A percentile compares a stretch with the other conserved stretches of the same genome.
phyloP scores from a whole-genome alignment of 1,284 basidiomycete species.

The Salmacisia buchloeana region DNA sequence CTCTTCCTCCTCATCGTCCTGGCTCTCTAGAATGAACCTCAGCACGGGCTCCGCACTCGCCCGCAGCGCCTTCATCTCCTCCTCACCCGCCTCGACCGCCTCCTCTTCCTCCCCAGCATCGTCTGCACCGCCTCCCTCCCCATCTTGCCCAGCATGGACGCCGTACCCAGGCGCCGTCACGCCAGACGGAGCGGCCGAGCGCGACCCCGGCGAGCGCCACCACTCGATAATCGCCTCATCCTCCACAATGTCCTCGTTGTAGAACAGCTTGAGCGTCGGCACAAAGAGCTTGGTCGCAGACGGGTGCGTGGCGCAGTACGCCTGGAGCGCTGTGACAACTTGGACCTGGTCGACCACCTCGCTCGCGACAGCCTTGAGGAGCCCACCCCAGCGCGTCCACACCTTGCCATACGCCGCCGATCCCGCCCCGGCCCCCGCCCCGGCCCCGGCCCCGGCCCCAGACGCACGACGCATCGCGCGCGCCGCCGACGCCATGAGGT shows the following conservation, averaged over 20 bases:
- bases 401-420: slow-evolving; percentile 1
- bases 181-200: not conserved
- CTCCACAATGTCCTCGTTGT: slow-evolving; percentile 53
- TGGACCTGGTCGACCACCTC: slow-evolving; percentile 47
- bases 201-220: slow-evolving; percentile 43
- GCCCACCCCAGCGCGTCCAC: slow-evolving; percentile 47
- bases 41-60: slow-evolving; percentile 51
- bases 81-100: slow-evolving; percentile 29
- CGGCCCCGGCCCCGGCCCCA: not conserved
- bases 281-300: slow-evolving; percentile 43
- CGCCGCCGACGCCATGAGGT: not conserved
- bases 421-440: too few relatives aligned
- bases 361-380: slow-evolving; percentile 48
- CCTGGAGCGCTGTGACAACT: slow-evolving; percentile 46
- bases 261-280: slow-evolving; percentile 51
- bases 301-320: slow-evolving; percentile 34
- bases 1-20: slow-evolving; percentile 48
- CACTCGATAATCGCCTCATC: slow-evolving; percentile 52
- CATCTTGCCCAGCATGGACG: not conserved
- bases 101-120: slow-evolving; percentile 13
- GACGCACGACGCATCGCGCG: not conserved
- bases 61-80: slow-evolving; percentile 47
- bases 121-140: not conserved
- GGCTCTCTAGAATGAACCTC: slow-evolving; percentile 50
- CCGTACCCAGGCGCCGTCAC: not conserved